phyloP scores from a whole-genome alignment of 805 yeast species.

The Pachysolen tannophilus region DNA sequence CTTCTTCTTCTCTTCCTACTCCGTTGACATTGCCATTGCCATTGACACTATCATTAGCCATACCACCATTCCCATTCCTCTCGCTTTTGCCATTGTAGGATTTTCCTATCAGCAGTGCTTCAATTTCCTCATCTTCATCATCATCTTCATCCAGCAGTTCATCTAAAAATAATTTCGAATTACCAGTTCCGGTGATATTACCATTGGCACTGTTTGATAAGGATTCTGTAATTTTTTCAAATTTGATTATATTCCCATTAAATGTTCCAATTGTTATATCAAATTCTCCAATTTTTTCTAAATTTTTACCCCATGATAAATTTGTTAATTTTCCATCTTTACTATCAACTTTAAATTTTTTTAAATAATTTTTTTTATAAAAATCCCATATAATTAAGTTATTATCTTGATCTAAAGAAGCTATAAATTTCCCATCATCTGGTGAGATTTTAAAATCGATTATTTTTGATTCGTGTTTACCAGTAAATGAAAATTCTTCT shows the following conservation, averaged over 20 bases:
- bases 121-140: slow-evolving; percentile 15
- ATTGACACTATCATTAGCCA: slow-evolving; percentile 7
- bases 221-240: slow-evolving; percentile 12
- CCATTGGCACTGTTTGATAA: no score
- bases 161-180: slow-evolving; percentile 9
- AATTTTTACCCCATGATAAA: slow-evolving; percentile 9
- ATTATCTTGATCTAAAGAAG: slow-evolving; percentile 47
- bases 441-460: slow-evolving; percentile 52
- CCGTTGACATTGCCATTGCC: slow-evolving; percentile 22
- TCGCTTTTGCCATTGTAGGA: no score
- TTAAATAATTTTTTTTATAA: slow-evolving; percentile 23
- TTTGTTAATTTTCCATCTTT: slow-evolving; percentile 10
- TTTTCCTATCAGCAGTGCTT: slow-evolving; percentile 18
- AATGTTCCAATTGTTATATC: slow-evolving; percentile 34
- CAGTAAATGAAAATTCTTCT: slow-evolving; percentile 2
- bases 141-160: slow-evolving; percentile 13
- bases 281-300: no score
- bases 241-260: slow-evolving; percentile 29
- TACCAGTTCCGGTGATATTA: not conserved
- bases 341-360: slow-evolving; percentile 23
- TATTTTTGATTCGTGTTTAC: slow-evolving; percentile 21
- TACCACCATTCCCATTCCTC: slow-evolving; percentile 4
- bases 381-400: slow-evolving; percentile 51
- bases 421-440: slow-evolving; percentile 54
- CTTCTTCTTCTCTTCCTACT: slow-evolving; percentile 17